phyloP scores from a whole-genome alignment of 1,284 basidiomycete genomes.

The Xanthoconium separans region DNA sequence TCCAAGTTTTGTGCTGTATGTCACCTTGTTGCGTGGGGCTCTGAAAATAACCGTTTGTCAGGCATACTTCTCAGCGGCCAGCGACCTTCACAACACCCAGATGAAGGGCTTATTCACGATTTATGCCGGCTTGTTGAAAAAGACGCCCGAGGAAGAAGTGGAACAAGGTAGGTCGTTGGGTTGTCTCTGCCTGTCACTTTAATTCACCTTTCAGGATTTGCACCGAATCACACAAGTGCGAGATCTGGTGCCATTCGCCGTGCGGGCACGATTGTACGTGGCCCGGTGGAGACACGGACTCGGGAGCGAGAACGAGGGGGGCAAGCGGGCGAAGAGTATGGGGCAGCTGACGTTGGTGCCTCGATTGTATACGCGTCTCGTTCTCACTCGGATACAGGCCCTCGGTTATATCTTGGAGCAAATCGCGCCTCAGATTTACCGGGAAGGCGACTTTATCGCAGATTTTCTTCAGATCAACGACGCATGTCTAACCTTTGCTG shows the following conservation, averaged over 20 bases:
- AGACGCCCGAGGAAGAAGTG: conserved; percentile 65
- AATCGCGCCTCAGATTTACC: conserved; percentile 73
- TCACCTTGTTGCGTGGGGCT: conserved; percentile 13
- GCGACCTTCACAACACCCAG: conserved; percentile 78
- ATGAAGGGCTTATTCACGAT: conserved; percentile 70
- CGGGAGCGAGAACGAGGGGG: conserved; percentile 67
- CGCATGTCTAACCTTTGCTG: conserved; percentile 88
- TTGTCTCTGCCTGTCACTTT: background rate
- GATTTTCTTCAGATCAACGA: conserved; percentile 94
- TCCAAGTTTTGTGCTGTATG: conserved; percentile 84
- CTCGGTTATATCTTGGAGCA: conserved; percentile 76
- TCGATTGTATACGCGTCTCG: background rate
- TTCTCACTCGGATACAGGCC: conserved; percentile 54
- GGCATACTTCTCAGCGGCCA: conserved; percentile 87
- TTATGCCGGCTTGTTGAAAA: conserved; percentile 65
- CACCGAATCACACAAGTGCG: conserved; percentile 19
- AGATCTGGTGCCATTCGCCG: conserved; percentile 63
- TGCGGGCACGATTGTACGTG: conserved; percentile 73
- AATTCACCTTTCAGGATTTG: conserved; percentile 44
- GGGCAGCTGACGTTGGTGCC: conserved; percentile 62
- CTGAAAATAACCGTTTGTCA: conserved; percentile 33
- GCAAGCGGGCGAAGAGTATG: conserved; percentile 59
- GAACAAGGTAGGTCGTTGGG: conserved; percentile 54
- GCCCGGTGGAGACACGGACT: conserved; percentile 60
- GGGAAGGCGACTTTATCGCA: conserved; percentile 87